Base-by-base conservation (phyloP, 75 land plant genomes). In the Picea glauca region DNA sequence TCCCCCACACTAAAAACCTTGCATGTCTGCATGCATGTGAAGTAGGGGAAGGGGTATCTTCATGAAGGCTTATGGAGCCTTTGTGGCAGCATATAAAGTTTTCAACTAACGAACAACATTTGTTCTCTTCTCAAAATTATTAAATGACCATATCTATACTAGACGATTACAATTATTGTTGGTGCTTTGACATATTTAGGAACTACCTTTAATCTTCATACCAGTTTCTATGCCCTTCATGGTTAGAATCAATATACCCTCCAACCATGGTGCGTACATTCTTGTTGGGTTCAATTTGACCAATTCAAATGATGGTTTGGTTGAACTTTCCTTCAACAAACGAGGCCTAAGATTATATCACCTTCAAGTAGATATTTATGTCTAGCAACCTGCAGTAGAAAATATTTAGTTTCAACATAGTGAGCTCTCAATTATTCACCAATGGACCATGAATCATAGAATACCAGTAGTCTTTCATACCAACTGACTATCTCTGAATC, bases 211-310 rank as follows among this genome's bases (percentile, higher is more conserved):
- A 40, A 40, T 96, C 79, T 94, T 95, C 88, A 96, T 79, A 50
- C 99, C 95, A 78, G 99, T 98, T 63, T 98, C 95, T 78, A 96
- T 92, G 72, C 99, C 99, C 85, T 96, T 96, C 98, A 92, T 94
- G 70, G 94, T 94, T 67, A 94, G 82, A 58, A 94, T 94, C 77
- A 94, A 86, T 3, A 94, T 91, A 73, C 94, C 99, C 50, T 96
- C 97, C 72, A 96, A 78, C 0, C 99, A 97, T 21, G 99, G 97
- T 2, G 97, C 91, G 65, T 93, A 93, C 60, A 94, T 97, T 32
- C 93, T 92, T 4, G 84, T 89, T 0, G 94, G 89, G 80, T 93
- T 93, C 40, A 92, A 87, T 61, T 77, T 85, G 60, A 96, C 93
- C 23, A 96, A 75, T 76, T 96, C 99, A 13, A 86, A 83, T 78